Base-by-base conservation (phyloP, 2,329 filamentous ascomycete species). In the Chaetomiaceae sp. region DNA sequence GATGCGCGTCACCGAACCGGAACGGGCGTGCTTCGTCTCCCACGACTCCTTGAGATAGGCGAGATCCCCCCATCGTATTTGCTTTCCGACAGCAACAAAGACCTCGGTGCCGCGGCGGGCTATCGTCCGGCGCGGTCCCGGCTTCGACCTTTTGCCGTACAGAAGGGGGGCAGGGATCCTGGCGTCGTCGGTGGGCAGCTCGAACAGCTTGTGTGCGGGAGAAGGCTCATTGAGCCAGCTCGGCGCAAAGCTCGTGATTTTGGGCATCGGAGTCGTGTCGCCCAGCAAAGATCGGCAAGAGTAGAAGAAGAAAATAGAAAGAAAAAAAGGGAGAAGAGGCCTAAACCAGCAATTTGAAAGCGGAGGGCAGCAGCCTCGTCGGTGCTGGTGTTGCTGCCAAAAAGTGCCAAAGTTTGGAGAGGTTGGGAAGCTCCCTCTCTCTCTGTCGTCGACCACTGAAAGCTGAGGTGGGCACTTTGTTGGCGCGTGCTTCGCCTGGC, bases 1-100 rank as follows among this genome's bases (percentile, higher is more conserved):
- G 59, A 78, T 67, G 25, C 69, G 69, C 16, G 64, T 62, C 14
- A 65, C 57, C 60, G 48, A 51, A 51, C 33, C 53, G 55, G 43
- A 62, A 48, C 51, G 62, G 30, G 54, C 58, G 16, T 63, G 59
- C 48, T 70, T 70, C 23, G 73, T 64, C 48, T 74, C 70, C 69
- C 71, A 77, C 46, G 66, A 64, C 55, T 83, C 87, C 72, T 95
- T 95, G 63, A 97, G 68, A 53, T 85, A 81, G 45, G 83, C 81
- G 49, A 99, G 71, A 68, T 96, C 89, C 9, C 87, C 85, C 90
- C 93, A 99, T 67, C 91, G 80, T 55, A 99, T 86, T 68, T 97
- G 89, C 61, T 86, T 91, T 43, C 91, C 91, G 35, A 87, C 84
- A 17, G 90, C 91, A 12, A 89, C 83, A 65, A 97, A 97, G 9